Evolutionary conservation across 2,329 filamentous ascomycete species (phyloP).

Genomic region (Hirsutella minnesotensis): DNA sequence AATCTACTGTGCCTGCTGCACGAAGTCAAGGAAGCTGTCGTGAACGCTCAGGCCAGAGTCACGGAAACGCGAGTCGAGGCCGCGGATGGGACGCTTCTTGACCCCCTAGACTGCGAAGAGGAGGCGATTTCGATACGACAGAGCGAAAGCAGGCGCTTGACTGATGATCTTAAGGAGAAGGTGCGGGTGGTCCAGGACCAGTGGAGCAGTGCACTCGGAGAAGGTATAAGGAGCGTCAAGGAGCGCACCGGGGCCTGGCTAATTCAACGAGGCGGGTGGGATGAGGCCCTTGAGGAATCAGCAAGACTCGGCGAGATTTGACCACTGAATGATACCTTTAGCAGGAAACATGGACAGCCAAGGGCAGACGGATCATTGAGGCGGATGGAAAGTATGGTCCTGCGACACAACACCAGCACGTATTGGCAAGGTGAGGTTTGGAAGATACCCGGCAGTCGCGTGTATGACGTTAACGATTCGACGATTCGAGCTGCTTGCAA

Average conservation of each 20-base stretch:
- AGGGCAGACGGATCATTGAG: neutral
- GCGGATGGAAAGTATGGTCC: no score
- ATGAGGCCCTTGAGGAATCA: constrained; percentile 56
- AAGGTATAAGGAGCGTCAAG: constrained; percentile 61
- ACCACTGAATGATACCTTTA: neutral
- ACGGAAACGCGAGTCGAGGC: constrained; percentile 51
- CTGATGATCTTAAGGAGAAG: constrained; percentile 84
- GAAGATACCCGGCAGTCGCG: neutral
- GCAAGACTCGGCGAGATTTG: constrained; percentile 33
- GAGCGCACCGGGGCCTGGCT: constrained; percentile 63
- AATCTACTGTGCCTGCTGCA: constrained; percentile 84
- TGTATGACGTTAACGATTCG: neutral
- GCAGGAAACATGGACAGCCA: neutral
- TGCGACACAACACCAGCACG: neutral
- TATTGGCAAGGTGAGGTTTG: neutral
- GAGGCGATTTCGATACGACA: constrained; percentile 43
- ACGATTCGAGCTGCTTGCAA: neutral
- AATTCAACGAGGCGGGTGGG: constrained; percentile 73
- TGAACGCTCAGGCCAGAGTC: constrained; percentile 54
- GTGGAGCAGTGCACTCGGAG: constrained; percentile 80
- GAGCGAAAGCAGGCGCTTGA: constrained; percentile 61
- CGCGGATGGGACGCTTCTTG: constrained; percentile 14
- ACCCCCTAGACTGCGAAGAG: constrained; percentile 20
- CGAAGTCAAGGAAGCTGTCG: constrained; percentile 73
- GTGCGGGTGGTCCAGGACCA: constrained; percentile 83